Evolutionary conservation across 2,329 filamentous ascomycete genomes (phyloP).

Genomic region (Sporothrix luriei): DNA sequence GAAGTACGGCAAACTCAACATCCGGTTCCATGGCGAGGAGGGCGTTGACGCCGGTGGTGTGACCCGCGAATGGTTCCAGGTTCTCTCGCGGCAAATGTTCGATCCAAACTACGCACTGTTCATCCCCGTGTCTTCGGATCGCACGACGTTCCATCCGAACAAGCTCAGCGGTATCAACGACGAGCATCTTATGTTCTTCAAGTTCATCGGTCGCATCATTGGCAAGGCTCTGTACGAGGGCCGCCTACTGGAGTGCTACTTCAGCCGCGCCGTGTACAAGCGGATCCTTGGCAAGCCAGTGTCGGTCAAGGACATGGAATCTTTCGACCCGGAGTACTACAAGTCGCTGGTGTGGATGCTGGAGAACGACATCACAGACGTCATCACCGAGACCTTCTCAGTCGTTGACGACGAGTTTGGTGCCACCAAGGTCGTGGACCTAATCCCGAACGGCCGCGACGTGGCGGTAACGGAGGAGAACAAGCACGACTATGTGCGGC

Average conservation of each 20-base stretch:
- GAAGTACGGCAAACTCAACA: constrained; percentile 98
- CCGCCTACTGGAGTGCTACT: constrained; percentile 95
- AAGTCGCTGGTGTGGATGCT: constrained; percentile 98
- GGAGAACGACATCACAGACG: constrained; percentile 96
- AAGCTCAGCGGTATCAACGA: constrained; percentile 90
- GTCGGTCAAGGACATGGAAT: constrained; percentile 99
- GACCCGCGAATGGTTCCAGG: constrained; percentile 98
- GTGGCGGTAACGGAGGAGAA: constrained; percentile 96
- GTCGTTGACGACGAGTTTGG: constrained; percentile 94
- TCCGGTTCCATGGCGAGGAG: constrained; percentile 95
- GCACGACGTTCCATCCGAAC: constrained; percentile 98
- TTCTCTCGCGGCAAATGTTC: constrained; percentile 96
- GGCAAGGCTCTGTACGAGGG: constrained; percentile 97
- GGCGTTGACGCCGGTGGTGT: constrained; percentile 97
- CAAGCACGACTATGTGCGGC: constrained; percentile 95
- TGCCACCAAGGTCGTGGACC: constrained; percentile 81
- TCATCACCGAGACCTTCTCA: constrained; percentile 95
- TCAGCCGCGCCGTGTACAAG: constrained; percentile 98
- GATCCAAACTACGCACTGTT: constrained; percentile 97
- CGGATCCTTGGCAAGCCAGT: constrained; percentile 92
- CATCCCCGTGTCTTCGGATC: constrained; percentile 92
- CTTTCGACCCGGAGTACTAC: constrained; percentile 97
- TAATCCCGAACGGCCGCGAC: constrained; percentile 84
- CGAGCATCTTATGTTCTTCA: constrained; percentile 97
- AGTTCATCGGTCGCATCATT: constrained; percentile 97